Conservation (phyloP, 306 rosid genomes). For the Erythrophleum fordii region DNA sequence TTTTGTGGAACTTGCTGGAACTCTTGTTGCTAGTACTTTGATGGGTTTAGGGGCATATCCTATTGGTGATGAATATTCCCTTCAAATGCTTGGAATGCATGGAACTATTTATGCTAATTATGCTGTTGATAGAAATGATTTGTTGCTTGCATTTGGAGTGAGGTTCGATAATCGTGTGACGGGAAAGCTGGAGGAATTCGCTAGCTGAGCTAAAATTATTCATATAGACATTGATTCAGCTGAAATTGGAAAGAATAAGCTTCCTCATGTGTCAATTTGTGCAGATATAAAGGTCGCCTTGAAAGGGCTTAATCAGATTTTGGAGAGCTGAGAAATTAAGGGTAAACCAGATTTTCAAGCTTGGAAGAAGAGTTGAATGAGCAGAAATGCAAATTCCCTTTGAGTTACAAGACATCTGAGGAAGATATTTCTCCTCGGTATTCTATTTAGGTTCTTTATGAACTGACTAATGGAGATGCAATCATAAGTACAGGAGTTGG, state of each 20-base stretch:
- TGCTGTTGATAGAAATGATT: slow-evolving; percentile 75
- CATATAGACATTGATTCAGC: slow-evolving; percentile 93
- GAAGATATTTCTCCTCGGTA: slow-evolving; percentile 79
- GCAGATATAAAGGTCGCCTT: slow-evolving; percentile 78
- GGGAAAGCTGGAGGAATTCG: slow-evolving; percentile 84
- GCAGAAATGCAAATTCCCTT: slow-evolving; percentile 68
- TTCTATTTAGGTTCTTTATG: slow-evolving; percentile 85
- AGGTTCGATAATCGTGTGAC: slow-evolving; percentile 95
- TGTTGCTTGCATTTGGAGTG: slow-evolving; percentile 91
- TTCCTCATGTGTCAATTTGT: slow-evolving; percentile 74
- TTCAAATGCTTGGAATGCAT: slow-evolving; percentile 93
- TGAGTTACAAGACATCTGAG: slow-evolving; percentile 71
- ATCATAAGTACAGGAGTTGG: slow-evolving; percentile 92
- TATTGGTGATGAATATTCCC: slow-evolving; percentile 52
- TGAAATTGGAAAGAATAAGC: slow-evolving; percentile 95
- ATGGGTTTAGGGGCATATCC: slow-evolving; percentile 90
- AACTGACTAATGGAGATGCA: slow-evolving; percentile 77
- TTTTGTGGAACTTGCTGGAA: slow-evolving; percentile 71
- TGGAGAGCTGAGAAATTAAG: slow-evolving; percentile 50
- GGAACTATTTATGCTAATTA: slow-evolving; percentile 93
- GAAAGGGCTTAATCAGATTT: slow-evolving; percentile 61
- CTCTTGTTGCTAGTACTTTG: slow-evolving; percentile 83
- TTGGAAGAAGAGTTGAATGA: slow-evolving; percentile 79
- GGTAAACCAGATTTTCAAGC: slow-evolving; percentile 51
- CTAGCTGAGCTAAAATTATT: slow-evolving; percentile 86